phyloP scores from a whole-genome alignment of 331 rosid species.

The Acacia concinna region DNA sequence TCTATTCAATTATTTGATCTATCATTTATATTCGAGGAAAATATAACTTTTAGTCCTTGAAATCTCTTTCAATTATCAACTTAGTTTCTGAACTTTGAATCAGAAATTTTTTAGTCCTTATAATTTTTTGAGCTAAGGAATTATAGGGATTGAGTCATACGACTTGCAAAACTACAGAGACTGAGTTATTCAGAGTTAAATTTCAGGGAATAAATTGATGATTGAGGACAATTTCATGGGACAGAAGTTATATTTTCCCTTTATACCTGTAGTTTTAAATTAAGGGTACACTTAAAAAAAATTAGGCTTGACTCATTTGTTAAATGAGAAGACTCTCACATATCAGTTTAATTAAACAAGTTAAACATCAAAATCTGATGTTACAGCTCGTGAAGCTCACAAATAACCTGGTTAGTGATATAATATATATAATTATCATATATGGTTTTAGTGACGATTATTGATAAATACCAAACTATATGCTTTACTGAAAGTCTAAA shows the following conservation, averaged over 20 bases:
- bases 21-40: neutral
- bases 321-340: neutral
- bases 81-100: neutral
- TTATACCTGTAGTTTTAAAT: slow-evolving; percentile 5
- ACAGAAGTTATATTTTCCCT: neutral
- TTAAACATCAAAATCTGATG: too few species aligned
- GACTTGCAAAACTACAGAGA: neutral
- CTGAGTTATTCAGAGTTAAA: neutral
- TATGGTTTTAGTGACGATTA: neutral
- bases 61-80: neutral
- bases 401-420: too few species aligned
- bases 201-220: neutral
- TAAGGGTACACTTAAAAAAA: slow-evolving; percentile 6
- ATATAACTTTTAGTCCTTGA: neutral
- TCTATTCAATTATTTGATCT: slow-evolving; percentile 10
- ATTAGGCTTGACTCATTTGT: neutral
- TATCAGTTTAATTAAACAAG: too few species aligned
- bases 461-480: neutral
- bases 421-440: too few species aligned
- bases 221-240: neutral
- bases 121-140: neutral
- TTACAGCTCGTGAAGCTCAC: too few species aligned
- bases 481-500: neutral
- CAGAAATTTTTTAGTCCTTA: neutral
- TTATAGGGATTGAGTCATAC: neutral